Percentiles rank a stretch among this genome's conserved stretches.
Conservation (phyloP, 2,329 filamentous ascomycete genomes). For the Trichophaea hybrida region DNA sequence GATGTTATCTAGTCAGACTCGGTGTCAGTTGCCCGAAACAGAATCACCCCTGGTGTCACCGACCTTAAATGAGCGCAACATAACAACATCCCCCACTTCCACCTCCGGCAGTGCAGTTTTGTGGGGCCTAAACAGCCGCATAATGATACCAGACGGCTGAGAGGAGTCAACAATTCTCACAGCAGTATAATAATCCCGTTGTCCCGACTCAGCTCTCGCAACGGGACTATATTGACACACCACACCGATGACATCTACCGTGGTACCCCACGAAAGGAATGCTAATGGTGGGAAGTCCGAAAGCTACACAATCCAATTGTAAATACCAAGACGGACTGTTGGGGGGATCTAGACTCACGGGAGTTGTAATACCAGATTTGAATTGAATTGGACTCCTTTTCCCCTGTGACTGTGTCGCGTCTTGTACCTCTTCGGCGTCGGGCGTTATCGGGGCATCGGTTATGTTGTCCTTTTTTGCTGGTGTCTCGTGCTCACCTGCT, state of each 20-base stretch:
- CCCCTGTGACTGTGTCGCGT: neutral
- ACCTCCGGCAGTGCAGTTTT: conserved; percentile 22
- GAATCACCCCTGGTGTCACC: conserved; percentile 11
- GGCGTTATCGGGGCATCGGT: neutral
- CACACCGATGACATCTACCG: conserved; percentile 24
- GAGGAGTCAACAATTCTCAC: conserved; percentile 25
- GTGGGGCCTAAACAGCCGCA: conserved; percentile 23
- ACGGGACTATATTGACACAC: conserved; percentile 17
- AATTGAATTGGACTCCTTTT: conserved; percentile 4
- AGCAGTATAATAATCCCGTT: conserved; percentile 22
- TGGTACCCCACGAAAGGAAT: conserved; percentile 21
- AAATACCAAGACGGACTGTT: neutral
- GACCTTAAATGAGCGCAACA: conserved; percentile 25
- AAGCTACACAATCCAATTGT: conserved; percentile 8
- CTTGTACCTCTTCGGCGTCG: neutral
- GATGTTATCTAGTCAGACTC: conserved; percentile 14
- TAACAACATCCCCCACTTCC: conserved; percentile 24
- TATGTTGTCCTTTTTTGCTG: neutral
- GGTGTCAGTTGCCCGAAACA: conserved; percentile 24
- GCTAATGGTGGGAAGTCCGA: conserved; percentile 26
- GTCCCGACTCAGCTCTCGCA: conserved; percentile 16
- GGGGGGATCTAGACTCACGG: conserved; percentile 8
- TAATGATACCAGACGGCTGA: conserved; percentile 15
- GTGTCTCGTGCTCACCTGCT: conserved; percentile 4
- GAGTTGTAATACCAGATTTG: conserved; percentile 20